Evolutionary conservation across 805 yeast species (phyloP), one percentile per base, ranked within the genome.

Genomic region (Vanderwaltozyma polyspora): DNA sequence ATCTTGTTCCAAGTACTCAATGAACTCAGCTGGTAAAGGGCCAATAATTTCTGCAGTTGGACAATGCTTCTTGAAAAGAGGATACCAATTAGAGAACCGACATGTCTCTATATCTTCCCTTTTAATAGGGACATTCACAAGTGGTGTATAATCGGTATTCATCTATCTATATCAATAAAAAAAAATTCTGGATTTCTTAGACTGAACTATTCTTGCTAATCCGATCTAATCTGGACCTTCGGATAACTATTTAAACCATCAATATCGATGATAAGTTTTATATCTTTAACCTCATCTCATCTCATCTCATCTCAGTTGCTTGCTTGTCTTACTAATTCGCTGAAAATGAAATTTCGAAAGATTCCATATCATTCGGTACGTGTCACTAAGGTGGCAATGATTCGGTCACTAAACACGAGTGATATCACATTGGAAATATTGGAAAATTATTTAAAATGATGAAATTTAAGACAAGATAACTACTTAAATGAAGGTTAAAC

Each of bases 1-100:
- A 49, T 84, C 94, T 19, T 72, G 66, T 13, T 66, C 64, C 32
- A 82, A 50, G 45, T 79, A 82, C 4, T 68, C 66, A 2, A 79
- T 57, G 46, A 82, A 81, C 7, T 57, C 62, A 19, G 57, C 48
- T 0, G 86, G 83, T 4, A 78, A 45, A 1, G 81, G 79, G 31
- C 56, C 63, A n/a, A 81, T 52, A 14, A 81, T 62, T 14, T 59
- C 55, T 0, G 76, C 57, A 36, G 64, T 64, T 2, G 85, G 76
- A 0, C 68, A 59, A 35, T 70, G 54, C 5, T 58, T 50, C 37
- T 63, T 59, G 47, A 75, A 79, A 25, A 53, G 46, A 5, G 63
- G 51, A 46, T 76, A 70, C 93, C 93, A 81, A 4, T 59, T 48
- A 0, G 82, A 69, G 44, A 66, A 76, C 11, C 67, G 52, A 40